Base-by-base conservation (phyloP, 2,329 filamentous ascomycete genomes). In the Stachybotrys echinatus region DNA sequence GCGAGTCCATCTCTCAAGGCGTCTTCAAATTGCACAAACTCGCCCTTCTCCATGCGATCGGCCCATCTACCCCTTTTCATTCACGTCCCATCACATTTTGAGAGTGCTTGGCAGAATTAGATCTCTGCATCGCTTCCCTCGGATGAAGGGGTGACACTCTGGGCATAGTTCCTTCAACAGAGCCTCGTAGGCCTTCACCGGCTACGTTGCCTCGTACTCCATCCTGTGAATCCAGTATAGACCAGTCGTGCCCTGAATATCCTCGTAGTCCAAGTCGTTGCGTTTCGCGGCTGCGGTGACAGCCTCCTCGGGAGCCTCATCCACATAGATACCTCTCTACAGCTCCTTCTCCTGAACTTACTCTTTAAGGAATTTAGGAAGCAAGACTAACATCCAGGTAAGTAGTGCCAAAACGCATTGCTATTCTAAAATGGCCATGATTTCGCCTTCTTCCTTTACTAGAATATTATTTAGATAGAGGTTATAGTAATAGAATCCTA, bases 351-450 rank as follows among this genome's bases (percentile, higher is more conserved):
- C 57, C 17, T 68, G 59, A 5, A n/a, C 23, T 5, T 45, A 42
- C 0, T 58, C 63, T 0, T 55, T 37, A 2, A 74, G 58, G 46
- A 75, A 70, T 23, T 57, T 52, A 8, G 72, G 70, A 22, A 63
- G 43, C 21, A 59, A 48, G 12, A 61, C 63, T 4, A 63, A 56
- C 45, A 59, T 54, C 73, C 71, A 76, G 14, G 65, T 54, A 6
- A 71, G 72, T 49, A 73, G 23, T 2, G 67, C 55, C 7, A 67
- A 72, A 12, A 72, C 65, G 40, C 65, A 73, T 49, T 75, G 70
- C 70, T 70, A 76, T 53, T 74, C 70, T 4, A 74, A 42, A 0
- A 75, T 45, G 5, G 55, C 72, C 1, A 67, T 69, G 5, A 75
- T 53, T 0, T 51, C 50, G 1, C 67, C 67, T 5, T 63, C 23